Evolutionary conservation across 1,284 basidiomycete species (phyloP), one percentile per base, ranked within the genome.

Genomic region (Lentinus polychrous): DNA sequence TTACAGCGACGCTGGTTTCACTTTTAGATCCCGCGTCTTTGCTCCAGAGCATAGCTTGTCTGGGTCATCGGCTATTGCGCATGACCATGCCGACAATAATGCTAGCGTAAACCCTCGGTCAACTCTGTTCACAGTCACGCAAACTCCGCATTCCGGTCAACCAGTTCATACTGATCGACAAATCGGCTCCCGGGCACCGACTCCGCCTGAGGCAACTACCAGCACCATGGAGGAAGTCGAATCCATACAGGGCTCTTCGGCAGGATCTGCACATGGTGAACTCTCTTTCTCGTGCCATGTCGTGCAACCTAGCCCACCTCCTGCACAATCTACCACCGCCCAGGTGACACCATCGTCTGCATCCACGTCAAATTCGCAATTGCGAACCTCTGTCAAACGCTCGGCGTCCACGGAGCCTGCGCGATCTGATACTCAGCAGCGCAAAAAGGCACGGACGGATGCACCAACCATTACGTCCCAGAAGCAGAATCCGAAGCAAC

Each of bases 381-480:
- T 59, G 52, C 58, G 57, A 24, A 33, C 48, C 15, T 59, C 60
- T 11, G 45, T 55, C 42, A 65, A 65, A 54, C 61, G 63, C 55
- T 43, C 58, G 37, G 54, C 54, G 37, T 57, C 61, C 50, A 51
- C 59, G 44, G 55, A 45, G 22, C 44, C 51, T 32, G 37, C 49
- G 42, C 48, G 59, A 58, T 43, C 50, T 55, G 48, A 56, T 49
- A 38, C 38, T 15, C 45, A 24, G 18, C 45, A 24, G 18, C 51
- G 49, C 49, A 61, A 59, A 55, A 56, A 52, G 11, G 46, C 49
- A 48, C 42, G 53, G 40, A 52, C 50, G 50, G 54, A 22, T 10
- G 33, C 23, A 43, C 12, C 42, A 32, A 24, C 10, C 31, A 14
- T 20, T 24, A 8, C 31, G 14, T 32, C 42, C 8, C 27, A 33